Base-by-base conservation (phyloP, 2,329 filamentous ascomycete species). In the Penicillium sp. region DNA sequence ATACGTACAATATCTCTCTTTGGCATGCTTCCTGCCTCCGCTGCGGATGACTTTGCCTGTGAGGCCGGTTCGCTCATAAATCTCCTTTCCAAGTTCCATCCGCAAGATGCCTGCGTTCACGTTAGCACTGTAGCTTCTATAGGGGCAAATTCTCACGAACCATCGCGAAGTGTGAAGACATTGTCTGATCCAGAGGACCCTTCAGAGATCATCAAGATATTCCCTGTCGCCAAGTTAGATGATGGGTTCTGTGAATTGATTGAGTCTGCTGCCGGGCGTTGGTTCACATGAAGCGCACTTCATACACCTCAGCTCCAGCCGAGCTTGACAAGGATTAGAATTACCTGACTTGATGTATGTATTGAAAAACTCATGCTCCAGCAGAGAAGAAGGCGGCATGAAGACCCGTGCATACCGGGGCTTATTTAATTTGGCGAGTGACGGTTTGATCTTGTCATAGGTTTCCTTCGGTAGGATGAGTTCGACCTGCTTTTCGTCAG, bases 171-270 rank as follows among this genome's bases (percentile, higher is more conserved):
- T 0, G 83, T 83, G 68, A 90, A 93, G 3, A 88, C 79, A 62
- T 89, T 89, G 65, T 92, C 88, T 2, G 87, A 80, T 2, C 85
- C 86, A 7, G 82, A 77, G 31, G 82, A 82, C 11, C 91, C 92
- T 70, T 92, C 84, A 0, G 92, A 96, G 2, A 96, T 81, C 88
- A 97, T 90, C 62, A 90, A 72, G 45, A 95, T 77, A 67, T 91
- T 87, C 5, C 90, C 90, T 92, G 55, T 2, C 34, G 38, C 21
- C 24, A 13, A 49, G 21, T 56, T 38, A 56, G 57, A 34, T 24
- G 45, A 9, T 29, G 8, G 11, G 10, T 18, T 6, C 24, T 9
- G 7, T 21, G 16, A 21, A 13, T 22, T 21, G 27, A 13, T 9
- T 36, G 32, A n/a, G 22, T 27, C 41, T 18, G 49, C 21, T 32